Base-by-base conservation (phyloP, 768 basidiomycete genomes). In the Pulveroboletus sp. region DNA sequence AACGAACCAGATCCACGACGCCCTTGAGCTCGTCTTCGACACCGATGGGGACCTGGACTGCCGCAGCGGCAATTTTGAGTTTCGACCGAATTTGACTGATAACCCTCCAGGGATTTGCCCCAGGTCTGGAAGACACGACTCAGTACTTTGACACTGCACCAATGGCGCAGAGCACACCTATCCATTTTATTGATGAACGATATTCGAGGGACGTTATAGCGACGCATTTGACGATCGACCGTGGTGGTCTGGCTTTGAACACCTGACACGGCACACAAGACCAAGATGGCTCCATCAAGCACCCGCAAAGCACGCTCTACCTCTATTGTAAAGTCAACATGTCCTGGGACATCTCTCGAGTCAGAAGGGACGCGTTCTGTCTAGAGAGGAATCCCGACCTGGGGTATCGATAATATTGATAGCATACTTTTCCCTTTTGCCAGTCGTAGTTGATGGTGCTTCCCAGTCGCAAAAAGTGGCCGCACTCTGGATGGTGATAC, bases 131-230 rank as follows among this genome's bases (percentile, higher is more conserved):
- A 24, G 1, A 32, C 3, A 15, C 28, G 21, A 15, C 2, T 47
- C 4, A 51, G 31, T n/a, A n/a, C 8, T 38, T 6, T 21, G 5
- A 38, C 17, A 28, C 31, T 6, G 2, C 18, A 4, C 13, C 40
- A 14, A 38, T 26, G 15, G 5, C 26, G 7, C 0, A 59, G 13
- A 4, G 10, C 11, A 28, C 43, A 89, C 89, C 92, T 81, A 63
- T 98, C 95, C 95, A 98, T 97, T 72, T 98, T 98, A 72, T 98
- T 98, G 63, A 98, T 83, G 69, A 96, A 98, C 0, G 93, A 96
- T 52, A 99, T 80, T 39, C 96, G 80, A 50, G 96, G 96, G 50
- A 99, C 91, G 61, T 86, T 86, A 66, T 99, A 99, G 32, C 96
- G 83, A 54, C 90, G 80, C 96, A 99, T 99, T 76, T 99, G 96